phyloP scores from a whole-genome alignment of 2,329 filamentous ascomycete genomes.

The Pseudopyricularia javanii region DNA sequence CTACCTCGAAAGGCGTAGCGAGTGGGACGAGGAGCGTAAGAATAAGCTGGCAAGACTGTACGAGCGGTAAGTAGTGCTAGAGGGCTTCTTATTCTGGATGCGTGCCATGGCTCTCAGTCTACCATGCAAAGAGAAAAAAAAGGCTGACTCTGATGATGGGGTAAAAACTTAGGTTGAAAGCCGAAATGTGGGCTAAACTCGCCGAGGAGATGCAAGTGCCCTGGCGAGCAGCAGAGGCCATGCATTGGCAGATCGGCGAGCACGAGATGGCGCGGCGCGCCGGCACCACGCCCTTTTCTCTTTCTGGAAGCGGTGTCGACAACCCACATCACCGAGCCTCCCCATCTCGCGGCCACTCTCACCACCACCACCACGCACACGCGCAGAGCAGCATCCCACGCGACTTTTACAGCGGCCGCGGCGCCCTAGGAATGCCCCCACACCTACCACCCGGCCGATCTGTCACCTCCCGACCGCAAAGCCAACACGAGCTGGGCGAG shows the following conservation, averaged over 20 bases:
- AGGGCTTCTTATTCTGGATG: too few relatives aligned
- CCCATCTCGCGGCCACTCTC: conserved; percentile 23
- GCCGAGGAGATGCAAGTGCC: conserved; percentile 91
- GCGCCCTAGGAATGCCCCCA: conserved; percentile 5
- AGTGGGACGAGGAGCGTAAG: conserved; percentile 97
- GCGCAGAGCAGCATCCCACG: conserved; percentile 32
- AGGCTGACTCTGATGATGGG: too few relatives aligned
- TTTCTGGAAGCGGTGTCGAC: conserved; percentile 22
- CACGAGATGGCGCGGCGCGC: conserved; percentile 87
- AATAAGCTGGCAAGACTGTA: conserved; percentile 92
- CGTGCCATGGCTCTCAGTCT: too few relatives aligned
- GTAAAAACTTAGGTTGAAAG: conserved; percentile 83
- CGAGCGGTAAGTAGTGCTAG: conserved; percentile 68
- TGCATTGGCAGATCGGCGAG: conserved; percentile 96
- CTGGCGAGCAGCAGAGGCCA: conserved; percentile 90
- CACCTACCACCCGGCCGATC: conserved; percentile 7
- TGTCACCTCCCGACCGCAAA: conserved; percentile 25
- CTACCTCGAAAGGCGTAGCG: conserved; percentile 81
- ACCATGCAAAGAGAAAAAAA: too few relatives aligned
- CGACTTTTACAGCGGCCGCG: conserved; percentile 29
- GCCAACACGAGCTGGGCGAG: conserved; percentile 13
- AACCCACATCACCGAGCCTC: conserved; percentile 21
- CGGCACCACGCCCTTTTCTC: conserved; percentile 74
- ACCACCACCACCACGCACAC: conserved; percentile 28
- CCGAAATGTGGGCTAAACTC: conserved; percentile 95